These are phyloP conservation scores for Lithohypha guttulata DNA, from an alignment of 2,329 filamentous ascomycete species.

Conservation along the genomic window DNA sequence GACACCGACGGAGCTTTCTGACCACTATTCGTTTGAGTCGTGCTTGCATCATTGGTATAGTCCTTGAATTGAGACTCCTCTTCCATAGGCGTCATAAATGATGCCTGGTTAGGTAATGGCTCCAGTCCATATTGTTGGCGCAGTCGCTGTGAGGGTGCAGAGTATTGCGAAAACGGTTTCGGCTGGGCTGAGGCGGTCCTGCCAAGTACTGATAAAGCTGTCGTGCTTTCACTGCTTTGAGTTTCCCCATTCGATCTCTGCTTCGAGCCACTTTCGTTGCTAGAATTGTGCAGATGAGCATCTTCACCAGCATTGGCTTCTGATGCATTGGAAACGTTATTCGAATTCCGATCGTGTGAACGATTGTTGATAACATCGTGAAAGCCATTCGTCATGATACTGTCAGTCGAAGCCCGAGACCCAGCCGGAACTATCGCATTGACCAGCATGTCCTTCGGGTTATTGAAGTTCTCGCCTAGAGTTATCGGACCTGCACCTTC, in stretches of 20 bases:
- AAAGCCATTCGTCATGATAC: slow-evolving; percentile 20
- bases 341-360: slow-evolving; percentile 25
- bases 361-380: slow-evolving; percentile 35
- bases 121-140: slow-evolving; percentile 36
- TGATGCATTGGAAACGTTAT: slow-evolving; percentile 24
- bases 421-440: slow-evolving; percentile 45
- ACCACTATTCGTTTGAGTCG: slow-evolving; percentile 70
- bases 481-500: slow-evolving; percentile 39
- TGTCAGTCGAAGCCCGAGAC: slow-evolving; percentile 37
- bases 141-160: slow-evolving; percentile 37
- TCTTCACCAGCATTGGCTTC: slow-evolving; percentile 43
- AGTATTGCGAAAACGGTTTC: slow-evolving; percentile 35
- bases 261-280: slow-evolving; percentile 40
- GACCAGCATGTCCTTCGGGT: slow-evolving; percentile 29
- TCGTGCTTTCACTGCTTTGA: slow-evolving; percentile 39
- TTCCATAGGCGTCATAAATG: slow-evolving; percentile 47
- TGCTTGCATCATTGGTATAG: slow-evolving; percentile 78
- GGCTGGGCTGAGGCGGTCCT: slow-evolving; percentile 43
- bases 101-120: slow-evolving; percentile 36
- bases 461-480: slow-evolving; percentile 46
- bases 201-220: slow-evolving; percentile 36
- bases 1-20: slow-evolving; percentile 64
- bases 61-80: slow-evolving; percentile 48
- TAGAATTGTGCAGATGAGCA: slow-evolving; percentile 51
- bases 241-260: slow-evolving; percentile 28